phyloP scores from a whole-genome alignment of 768 basidiomycete species.

The Pleurotus platypus region DNA sequence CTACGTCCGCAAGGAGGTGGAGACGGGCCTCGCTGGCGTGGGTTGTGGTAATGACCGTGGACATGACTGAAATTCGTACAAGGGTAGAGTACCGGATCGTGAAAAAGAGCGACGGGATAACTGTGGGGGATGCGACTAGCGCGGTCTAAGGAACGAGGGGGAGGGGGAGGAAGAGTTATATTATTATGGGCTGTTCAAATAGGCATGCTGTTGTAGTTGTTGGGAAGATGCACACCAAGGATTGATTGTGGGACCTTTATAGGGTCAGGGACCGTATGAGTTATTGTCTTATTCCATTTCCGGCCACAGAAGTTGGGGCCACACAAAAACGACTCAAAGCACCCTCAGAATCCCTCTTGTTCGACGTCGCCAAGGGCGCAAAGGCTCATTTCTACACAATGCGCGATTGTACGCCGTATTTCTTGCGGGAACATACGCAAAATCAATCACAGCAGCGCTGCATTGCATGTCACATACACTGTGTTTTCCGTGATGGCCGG shows the following conservation, averaged over 20 bases:
- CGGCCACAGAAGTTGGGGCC: not conserved
- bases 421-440: too few relatives aligned
- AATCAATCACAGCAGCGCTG: too few relatives aligned
- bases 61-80: constrained; percentile 1
- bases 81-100: not conserved
- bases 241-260: not conserved
- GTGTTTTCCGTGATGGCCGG: too few relatives aligned
- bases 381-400: too few relatives aligned
- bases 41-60: constrained; percentile 3
- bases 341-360: too few relatives aligned
- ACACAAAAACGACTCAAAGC: not conserved
- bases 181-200: not conserved
- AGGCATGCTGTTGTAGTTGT: constrained; percentile 2
- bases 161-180: not conserved
- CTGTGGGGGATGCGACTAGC: constrained; percentile 5
- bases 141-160: constrained; percentile 1
- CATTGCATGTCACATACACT: too few relatives aligned
- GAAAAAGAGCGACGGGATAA: not conserved
- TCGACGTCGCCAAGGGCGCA: too few relatives aligned
- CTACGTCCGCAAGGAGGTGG: constrained; percentile 4
- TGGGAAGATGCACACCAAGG: constrained; percentile 1
- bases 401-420: too few relatives aligned
- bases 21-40: constrained; percentile 2
- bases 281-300: constrained; percentile 7
- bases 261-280: not conserved